Conservation (phyloP, 345 rosid species). For the Eucalyptus regnans region DNA sequence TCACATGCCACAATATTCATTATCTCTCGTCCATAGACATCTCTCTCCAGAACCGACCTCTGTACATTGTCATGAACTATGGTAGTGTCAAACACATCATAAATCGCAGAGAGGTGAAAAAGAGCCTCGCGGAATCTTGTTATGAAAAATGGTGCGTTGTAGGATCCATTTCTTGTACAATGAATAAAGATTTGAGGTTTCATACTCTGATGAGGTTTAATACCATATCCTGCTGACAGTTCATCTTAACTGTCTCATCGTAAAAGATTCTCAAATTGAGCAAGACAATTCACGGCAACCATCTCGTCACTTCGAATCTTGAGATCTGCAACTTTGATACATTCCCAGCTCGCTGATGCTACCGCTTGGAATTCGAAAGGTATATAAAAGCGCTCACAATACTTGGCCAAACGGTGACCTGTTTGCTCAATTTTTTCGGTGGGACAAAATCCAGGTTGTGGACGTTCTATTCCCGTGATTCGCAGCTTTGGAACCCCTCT, state of each 20-base stretch:
- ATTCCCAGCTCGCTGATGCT: slow-evolving; percentile 66
- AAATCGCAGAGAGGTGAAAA: slow-evolving; percentile 56
- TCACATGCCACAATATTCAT: slow-evolving; percentile 36
- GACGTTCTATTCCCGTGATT: slow-evolving; percentile 27
- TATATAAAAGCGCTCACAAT: slow-evolving; percentile 61
- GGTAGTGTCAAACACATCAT: slow-evolving; percentile 32
- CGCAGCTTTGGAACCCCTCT: slow-evolving; percentile 34
- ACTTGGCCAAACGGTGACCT: slow-evolving; percentile 53
- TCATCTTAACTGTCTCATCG: slow-evolving; percentile 49
- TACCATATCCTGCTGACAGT: slow-evolving; percentile 52
- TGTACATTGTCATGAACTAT: slow-evolving; percentile 12
- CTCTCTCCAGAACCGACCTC: slow-evolving; percentile 43
- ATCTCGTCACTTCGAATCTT: slow-evolving; percentile 48
- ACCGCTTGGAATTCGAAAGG: slow-evolving; percentile 67
- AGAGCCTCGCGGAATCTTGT: slow-evolving; percentile 79
- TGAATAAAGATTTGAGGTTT: slow-evolving; percentile 58
- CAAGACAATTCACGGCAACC: slow-evolving; percentile 49
- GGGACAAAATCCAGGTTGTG: slow-evolving; percentile 13
- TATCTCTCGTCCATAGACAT: slow-evolving; percentile 17
- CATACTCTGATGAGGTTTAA: slow-evolving; percentile 46
- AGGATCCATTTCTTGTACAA: slow-evolving; percentile 35
- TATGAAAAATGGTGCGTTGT: slow-evolving; percentile 64
- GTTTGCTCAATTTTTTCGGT: slow-evolving; percentile 25
- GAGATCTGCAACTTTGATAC: slow-evolving; percentile 50
- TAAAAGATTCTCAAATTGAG: slow-evolving; percentile 36